Base-by-base conservation (phyloP, 2,329 filamentous ascomycete species). In the Ciborinia camelliae region DNA sequence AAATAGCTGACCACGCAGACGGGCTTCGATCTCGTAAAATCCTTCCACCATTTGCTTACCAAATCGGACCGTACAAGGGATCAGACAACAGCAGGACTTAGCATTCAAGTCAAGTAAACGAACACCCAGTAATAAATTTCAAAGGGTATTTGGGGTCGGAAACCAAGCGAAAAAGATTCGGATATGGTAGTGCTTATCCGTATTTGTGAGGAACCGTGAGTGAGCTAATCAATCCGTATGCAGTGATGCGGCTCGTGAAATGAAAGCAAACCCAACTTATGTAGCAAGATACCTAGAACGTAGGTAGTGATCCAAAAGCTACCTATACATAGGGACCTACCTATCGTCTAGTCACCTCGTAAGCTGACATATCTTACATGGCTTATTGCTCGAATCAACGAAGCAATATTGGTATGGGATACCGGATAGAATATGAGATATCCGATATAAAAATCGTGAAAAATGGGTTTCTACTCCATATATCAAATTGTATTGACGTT, bases 401-500 rank as follows among this genome's bases (percentile, higher is more conserved):
- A 55, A 26, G 35, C 8, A 54, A 26, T 14, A 30, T 41, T 30
- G 14, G 12, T 37, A 5, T 6, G 23, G 14, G 32, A 41, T 20
- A n/a, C n/a, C n/a, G n/a, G n/a, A n/a, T n/a, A n/a, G n/a, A n/a
- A n/a, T 37, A 5, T 6, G 23, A 9, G 32, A 41, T 20, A 41
- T 55, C 4, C 2, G 12, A 30, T 32, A 23, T 12, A 10, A 23
- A 35, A 18, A 32, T 10, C 2, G n/a, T 57, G 18, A 32, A 28
- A 15, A 10, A 15, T 43, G n/a, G n/a, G 35, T 4, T 32, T 35
- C n/a, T 45, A 23, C n/a, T 14, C 43, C 53, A 43, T 8, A 30
- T 71, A 68, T 66, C 67, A 20, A n/a, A 10, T 20, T 57, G 57
- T 47, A 37, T 52, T 51, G 45, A 30, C 39, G 54, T 57, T 26